Base-by-base conservation (phyloP, 1,284 basidiomycete species). In the Puccinia hordei region DNA sequence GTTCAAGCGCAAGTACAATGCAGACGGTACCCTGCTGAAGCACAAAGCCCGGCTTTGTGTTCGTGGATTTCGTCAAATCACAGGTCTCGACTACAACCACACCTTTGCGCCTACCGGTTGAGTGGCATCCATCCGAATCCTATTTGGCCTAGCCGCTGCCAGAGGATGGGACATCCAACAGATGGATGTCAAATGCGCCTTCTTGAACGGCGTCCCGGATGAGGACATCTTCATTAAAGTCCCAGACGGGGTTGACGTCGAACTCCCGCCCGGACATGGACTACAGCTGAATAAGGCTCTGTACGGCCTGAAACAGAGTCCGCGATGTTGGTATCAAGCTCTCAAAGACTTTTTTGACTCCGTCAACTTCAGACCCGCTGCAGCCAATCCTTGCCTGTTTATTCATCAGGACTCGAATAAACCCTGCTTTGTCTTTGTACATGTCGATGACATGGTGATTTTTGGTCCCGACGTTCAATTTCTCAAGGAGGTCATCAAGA, bases 151-250 rank as follows among this genome's bases (percentile, higher is more conserved):
- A 2, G 44, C 27, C 5, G 72, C 72, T 1, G 27, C 55, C 19
- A 27, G 15, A 27, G 51, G 41, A 5, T 44, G 24, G 44, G 46
- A 53, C 22, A 17, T 73, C 22, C 72, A 73, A 30, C 72, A 73
- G 35, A 73, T 73, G 72, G 72, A 73, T 35, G 72, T 41, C 22
- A 59, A 38, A 13, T 49, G 41, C n/a, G 51, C 72, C 2, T 73
- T 73, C 35, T 35, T 73, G 8, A 27, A 57, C 30, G 44, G 27
- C 5, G 35, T 33, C 17, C 51, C 55, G 22, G 41, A 72, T 12
- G 46, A 72, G 27, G 46, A 72, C 24, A 49, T 72, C 27, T 72
- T 51, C 44, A 49, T 72, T 12, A 49, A 53, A 17, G 27, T 17
- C 17, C 35, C 73, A 10, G 65, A 68, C 13, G 65, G 38, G 3